Percentiles rank a stretch among this genome's conserved stretches.
phyloP scores from a whole-genome alignment of 176 grass and related monocot species.

The Eragrostis curvula region DNA sequence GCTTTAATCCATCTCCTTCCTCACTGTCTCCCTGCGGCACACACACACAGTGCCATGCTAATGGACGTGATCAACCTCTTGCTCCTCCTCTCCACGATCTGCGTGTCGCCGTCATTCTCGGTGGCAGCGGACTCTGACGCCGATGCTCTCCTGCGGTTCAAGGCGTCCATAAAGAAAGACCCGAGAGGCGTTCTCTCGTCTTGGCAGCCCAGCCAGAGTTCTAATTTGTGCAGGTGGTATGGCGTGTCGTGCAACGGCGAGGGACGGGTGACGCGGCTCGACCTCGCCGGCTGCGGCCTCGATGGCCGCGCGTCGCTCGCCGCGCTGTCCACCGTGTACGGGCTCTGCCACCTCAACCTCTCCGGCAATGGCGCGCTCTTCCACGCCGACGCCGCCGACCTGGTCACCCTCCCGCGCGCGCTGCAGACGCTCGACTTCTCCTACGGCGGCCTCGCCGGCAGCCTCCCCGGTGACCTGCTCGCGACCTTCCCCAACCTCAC shows the following conservation, averaged over 20 bases:
- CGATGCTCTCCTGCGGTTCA: constrained; percentile 72
- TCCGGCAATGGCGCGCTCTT: constrained; percentile 65
- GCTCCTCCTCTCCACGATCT: constrained; percentile 44
- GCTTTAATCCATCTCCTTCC: not conserved
- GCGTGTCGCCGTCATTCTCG: not conserved
- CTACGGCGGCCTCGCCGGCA: constrained; percentile 58
- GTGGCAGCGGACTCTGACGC: constrained; percentile 27
- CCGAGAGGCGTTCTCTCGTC: constrained; percentile 54
- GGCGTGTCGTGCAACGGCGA: constrained; percentile 67
- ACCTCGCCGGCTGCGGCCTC: constrained; percentile 64
- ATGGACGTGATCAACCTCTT: constrained; percentile 49
- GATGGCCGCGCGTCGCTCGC: constrained; percentile 41
- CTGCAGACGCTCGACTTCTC: constrained; percentile 70
- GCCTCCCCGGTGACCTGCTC: constrained; percentile 57
- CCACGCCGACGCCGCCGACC: constrained; percentile 46
- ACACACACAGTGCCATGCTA: constrained; percentile 27
- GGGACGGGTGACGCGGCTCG: constrained; percentile 58
- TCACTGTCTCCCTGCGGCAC: constrained; percentile 4
- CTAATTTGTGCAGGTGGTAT: constrained; percentile 62
- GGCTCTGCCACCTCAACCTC: constrained; percentile 66
- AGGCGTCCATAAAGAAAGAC: constrained; percentile 61
- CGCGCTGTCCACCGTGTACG: constrained; percentile 49
- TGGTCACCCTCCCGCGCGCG: constrained; percentile 47
- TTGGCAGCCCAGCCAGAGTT: constrained; percentile 41
- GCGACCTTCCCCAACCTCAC: constrained; percentile 59